Conservation (phyloP, 495 filamentous ascomycete genomes). For the Jackrogersella multiformis region DNA sequence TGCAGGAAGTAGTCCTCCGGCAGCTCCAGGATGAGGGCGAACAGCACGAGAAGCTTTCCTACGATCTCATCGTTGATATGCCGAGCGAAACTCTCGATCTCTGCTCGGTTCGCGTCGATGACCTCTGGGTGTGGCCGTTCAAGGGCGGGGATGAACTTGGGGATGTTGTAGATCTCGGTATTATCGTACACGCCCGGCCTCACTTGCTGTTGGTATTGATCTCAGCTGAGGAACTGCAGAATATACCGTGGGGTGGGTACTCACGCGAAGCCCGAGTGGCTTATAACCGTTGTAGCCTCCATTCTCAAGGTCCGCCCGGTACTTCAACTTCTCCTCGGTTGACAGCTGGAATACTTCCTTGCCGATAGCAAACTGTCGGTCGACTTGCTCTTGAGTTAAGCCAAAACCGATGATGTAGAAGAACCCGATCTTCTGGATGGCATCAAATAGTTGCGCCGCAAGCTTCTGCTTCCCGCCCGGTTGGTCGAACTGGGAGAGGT, state of each 20-base stretch:
- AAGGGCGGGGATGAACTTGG: constrained; percentile 56
- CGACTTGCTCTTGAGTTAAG: constrained; percentile 65
- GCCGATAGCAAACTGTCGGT: constrained; percentile 68
- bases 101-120: constrained; percentile 44
- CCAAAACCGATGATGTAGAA: constrained; percentile 70
- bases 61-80: constrained; percentile 59
- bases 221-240: constrained; percentile 32
- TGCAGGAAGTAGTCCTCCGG: constrained; percentile 61
- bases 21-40: constrained; percentile 62
- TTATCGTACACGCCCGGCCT: constrained; percentile 55
- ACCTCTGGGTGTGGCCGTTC: constrained; percentile 45
- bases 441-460: constrained; percentile 65
- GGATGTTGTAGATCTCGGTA: constrained; percentile 63
- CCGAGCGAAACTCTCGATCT: constrained; percentile 60
- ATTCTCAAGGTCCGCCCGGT: constrained; percentile 44
- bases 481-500: constrained; percentile 62
- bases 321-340: constrained; percentile 56
- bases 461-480: constrained; percentile 64
- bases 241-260: neutral
- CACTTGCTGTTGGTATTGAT: constrained; percentile 48
- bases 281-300: constrained; percentile 49
- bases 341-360: constrained; percentile 65
- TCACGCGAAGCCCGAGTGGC: constrained; percentile 44
- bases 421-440: constrained; percentile 65
- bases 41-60: constrained; percentile 58